Percentiles rank a stretch among this genome's conserved stretches.
Conservation (phyloP, 2,329 filamentous ascomycete genomes). For the Venturia pyrina region DNA sequence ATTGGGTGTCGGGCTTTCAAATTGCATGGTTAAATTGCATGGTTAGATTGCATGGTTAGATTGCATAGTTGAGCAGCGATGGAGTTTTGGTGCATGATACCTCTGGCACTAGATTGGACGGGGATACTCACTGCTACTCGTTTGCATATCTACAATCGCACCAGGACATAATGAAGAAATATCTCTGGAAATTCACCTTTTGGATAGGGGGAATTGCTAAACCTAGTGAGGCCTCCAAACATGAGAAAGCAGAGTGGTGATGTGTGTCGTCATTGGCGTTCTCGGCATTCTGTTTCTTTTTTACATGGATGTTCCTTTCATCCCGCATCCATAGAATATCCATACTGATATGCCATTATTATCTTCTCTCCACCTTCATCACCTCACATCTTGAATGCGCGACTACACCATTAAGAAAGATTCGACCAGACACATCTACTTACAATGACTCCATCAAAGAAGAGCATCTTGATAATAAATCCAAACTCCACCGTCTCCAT, state of each 20-base stretch:
- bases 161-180: too few relatives aligned
- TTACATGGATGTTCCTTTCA: neutral
- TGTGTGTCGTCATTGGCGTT: neutral
- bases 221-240: neutral
- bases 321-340: neutral
- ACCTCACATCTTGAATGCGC: neutral
- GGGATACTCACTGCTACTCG: neutral
- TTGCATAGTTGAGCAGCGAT: neutral
- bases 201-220: too few relatives aligned
- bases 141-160: neutral
- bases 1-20: neutral
- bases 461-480: conserved; percentile 59
- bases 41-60: neutral
- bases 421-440: neutral
- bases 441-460: neutral
- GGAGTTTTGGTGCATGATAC: neutral
- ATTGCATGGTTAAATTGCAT: neutral
- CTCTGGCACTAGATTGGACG: neutral
- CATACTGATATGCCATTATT: neutral
- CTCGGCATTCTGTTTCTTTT: too few relatives aligned
- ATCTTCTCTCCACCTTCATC: neutral
- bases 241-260: neutral
- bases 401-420: neutral
- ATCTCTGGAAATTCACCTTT: too few relatives aligned
- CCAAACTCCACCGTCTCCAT: conserved; percentile 67